Evolutionary conservation across 163 green algal species (phyloP), one percentile per base, ranked within the genome.

Genomic region (Volvox carteri): DNA sequence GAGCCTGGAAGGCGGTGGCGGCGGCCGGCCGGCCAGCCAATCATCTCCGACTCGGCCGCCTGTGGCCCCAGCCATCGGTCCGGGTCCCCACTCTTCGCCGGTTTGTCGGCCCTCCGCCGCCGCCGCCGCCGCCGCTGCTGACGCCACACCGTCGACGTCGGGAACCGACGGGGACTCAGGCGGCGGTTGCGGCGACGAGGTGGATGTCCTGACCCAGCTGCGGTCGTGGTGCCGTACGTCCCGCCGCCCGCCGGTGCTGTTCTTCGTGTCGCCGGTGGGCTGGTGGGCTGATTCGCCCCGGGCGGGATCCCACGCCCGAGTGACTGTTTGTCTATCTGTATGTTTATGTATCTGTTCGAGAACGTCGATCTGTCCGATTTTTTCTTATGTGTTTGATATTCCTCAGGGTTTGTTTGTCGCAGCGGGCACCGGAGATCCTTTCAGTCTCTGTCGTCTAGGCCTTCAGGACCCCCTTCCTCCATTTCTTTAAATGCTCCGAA

Each of bases 201-300:
- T 1, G n/a, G 68, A 37, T 2, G 72, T 41, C 4, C 19, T 50
- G 48, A 25, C 30, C 35, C 79, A 52, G 42, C 79, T 86, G 42
- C 25, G 41, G 14, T 23, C 46, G 4, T 86, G 79, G 79, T 67
- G 41, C 14, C 79, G 60, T 16, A 50, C 28, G n/a, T n/a, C n/a
- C n/a, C n/a, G n/a, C n/a, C 33, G 28, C 21, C 65, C 81, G 46
- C 79, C 79, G n/a, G 5, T 16, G 46, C 35, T 87, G 39, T 80
- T 72, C 67, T 87, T 87, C 19, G 48, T 87, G 0, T 73, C 81
- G 3, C 65, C 81, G 81, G 81, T 87, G 35, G 16, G 80, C 39
- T 1, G 35, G 21, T 73, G 28, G 62, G 23, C 6, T 21, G 48
- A 58, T 73, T 8, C 8, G 62, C n/a, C 30, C 19, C 19, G 41